Evolutionary conservation across 2,329 filamentous ascomycete genomes (phyloP).

Genomic region (Onygena corvina): DNA sequence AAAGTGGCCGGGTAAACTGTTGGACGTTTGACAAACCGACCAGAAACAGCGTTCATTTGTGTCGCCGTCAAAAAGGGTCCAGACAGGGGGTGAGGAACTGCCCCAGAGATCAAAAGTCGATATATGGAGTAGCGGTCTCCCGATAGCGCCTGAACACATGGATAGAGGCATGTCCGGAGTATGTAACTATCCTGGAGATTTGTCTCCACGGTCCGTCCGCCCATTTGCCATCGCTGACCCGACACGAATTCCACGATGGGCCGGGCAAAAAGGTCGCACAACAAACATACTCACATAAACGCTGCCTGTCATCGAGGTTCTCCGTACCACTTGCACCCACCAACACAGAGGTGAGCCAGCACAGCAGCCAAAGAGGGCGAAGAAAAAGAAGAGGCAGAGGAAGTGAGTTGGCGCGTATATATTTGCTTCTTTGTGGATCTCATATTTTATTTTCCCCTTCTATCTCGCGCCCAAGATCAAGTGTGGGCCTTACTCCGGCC

Average conservation of each 20-base stretch:
- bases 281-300: slow-evolving; percentile 4
- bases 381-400: neutral
- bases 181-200: neutral
- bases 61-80: neutral
- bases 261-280: slow-evolving; percentile 3
- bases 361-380: neutral
- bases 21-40: neutral
- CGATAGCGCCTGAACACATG: no score
- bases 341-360: neutral
- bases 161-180: neutral
- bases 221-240: neutral
- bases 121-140: no score
- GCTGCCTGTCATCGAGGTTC: slow-evolving; percentile 4
- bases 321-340: neutral
- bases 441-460: no score
- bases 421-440: slow-evolving; percentile 6
- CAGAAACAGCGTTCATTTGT: neutral
- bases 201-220: neutral
- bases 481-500: neutral
- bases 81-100: neutral
- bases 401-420: slow-evolving; percentile 3
- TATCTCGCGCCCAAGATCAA: slow-evolving; percentile 1
- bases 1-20: neutral
- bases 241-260: neutral
- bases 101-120: neutral